Percentiles rank a stretch among this genome's conserved stretches.
These are phyloP conservation scores for Nicotiana tabacum DNA, from an alignment of 257 asterid genomes.

Conservation along the genomic window DNA sequence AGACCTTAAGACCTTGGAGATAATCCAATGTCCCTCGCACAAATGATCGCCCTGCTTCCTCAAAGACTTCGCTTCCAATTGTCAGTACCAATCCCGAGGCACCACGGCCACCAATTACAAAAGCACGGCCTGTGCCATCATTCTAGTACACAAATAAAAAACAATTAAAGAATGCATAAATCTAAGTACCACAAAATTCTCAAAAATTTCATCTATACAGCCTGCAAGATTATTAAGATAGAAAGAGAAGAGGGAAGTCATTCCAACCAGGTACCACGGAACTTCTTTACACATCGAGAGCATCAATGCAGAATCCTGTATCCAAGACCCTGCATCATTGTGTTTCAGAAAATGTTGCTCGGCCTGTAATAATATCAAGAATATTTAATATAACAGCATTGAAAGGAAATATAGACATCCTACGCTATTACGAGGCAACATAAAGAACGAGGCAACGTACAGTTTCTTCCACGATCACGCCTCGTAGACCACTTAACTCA, in stretches of 20 bases:
- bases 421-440: neutral
- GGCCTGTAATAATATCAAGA: conserved; percentile 49
- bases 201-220: neutral
- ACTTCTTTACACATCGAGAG: conserved; percentile 98
- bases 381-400: neutral
- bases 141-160: conserved; percentile 41
- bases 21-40: conserved; percentile 96
- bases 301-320: conserved; percentile 96
- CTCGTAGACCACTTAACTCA: conserved; percentile 87
- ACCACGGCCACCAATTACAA: conserved; percentile 90
- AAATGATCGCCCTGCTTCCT: conserved; percentile 90
- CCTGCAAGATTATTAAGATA: neutral
- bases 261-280: conserved; percentile 94
- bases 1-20: conserved; percentile 97
- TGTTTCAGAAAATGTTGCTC: conserved; percentile 96
- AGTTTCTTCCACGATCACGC: conserved; percentile 98
- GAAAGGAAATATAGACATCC: neutral
- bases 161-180: neutral
- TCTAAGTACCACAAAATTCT: neutral
- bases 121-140: conserved; percentile 86
- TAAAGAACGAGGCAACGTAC: conserved; percentile 35
- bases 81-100: conserved; percentile 92
- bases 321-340: conserved; percentile 99
- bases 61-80: conserved; percentile 89
- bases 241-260: conserved; percentile 1